A percentile compares a stretch with the other conserved stretches of the same genome.
These are phyloP conservation scores for Wickerhamomyces silvicola DNA, from an alignment of 805 yeast genomes.

Conservation along the genomic window DNA sequence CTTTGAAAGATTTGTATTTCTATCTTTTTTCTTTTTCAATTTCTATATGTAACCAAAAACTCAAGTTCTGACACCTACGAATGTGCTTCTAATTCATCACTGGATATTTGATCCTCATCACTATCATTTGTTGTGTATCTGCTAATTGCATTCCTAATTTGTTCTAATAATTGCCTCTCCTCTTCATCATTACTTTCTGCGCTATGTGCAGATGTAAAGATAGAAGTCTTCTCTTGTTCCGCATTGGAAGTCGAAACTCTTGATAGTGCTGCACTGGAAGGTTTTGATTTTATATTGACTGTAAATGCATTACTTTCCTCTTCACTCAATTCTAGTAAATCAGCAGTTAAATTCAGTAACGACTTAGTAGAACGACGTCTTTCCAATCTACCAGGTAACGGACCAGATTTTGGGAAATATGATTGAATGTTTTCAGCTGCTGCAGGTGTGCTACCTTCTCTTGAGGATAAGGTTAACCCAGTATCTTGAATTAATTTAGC, in stretches of 20 bases:
- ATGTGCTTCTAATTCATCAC: constrained; percentile 55
- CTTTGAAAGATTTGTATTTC: neutral
- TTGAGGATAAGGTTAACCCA: constrained; percentile 51
- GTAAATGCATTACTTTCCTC: constrained; percentile 40
- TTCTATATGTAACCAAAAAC: neutral
- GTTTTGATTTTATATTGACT: constrained; percentile 14
- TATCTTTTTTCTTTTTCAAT: neutral
- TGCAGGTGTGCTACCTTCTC: constrained; percentile 28
- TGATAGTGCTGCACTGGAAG: constrained; percentile 15
- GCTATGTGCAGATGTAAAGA: constrained; percentile 8
- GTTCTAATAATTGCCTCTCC: constrained; percentile 29
- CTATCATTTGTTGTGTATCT: constrained; percentile 18
- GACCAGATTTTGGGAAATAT: constrained; percentile 26
- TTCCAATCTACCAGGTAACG: constrained; percentile 46
- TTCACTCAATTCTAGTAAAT: constrained; percentile 59
- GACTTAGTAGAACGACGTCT: constrained; percentile 76
- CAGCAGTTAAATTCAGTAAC: constrained; percentile 58
- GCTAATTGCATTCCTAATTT: constrained; percentile 38
- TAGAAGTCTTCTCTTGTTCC: constrained; percentile 3
- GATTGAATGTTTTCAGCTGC: constrained; percentile 7
- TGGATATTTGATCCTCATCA: constrained; percentile 37
- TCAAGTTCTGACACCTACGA: constrained; percentile 2
- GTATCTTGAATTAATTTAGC: constrained; percentile 90
- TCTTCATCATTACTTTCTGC: constrained; percentile 17
- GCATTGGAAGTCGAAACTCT: constrained; percentile 13